Evolutionary conservation across 2,329 filamentous ascomycete species (phyloP).

Genomic region (Fusarium sambucinum): DNA sequence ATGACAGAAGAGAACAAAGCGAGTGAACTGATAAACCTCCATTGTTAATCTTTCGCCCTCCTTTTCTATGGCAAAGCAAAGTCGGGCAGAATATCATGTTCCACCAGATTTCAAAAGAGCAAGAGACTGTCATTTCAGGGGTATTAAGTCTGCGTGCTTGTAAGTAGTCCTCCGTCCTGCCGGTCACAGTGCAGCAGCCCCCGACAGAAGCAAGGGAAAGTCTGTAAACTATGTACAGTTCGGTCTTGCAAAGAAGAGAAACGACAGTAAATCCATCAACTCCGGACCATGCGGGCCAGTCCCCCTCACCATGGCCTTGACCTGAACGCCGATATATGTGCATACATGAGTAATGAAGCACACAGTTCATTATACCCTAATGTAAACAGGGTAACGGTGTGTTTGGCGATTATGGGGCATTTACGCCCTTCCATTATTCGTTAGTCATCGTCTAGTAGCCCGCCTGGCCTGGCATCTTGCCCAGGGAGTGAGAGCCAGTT

Average conservation of each 20-base stretch:
- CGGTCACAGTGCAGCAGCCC: constrained; percentile 14
- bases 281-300: constrained; percentile 43
- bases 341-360: constrained; percentile 23
- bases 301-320: constrained; percentile 32
- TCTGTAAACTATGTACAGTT: constrained; percentile 36
- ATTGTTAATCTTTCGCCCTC: constrained; percentile 24
- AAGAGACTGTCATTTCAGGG: constrained; percentile 31
- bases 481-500: constrained; percentile 61
- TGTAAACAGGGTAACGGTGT: constrained; percentile 15
- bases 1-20: constrained; percentile 13
- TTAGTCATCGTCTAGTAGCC: constrained; percentile 59
- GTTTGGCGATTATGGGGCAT: constrained; percentile 15
- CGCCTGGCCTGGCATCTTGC: constrained; percentile 68
- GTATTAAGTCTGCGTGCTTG: constrained; percentile 40
- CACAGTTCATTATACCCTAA: constrained; percentile 10
- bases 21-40: constrained; percentile 27
- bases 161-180: constrained; percentile 21
- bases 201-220: constrained; percentile 14
- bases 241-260: constrained; percentile 28
- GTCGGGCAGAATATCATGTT: constrained; percentile 17
- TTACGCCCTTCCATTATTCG: constrained; percentile 32
- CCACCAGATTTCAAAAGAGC: constrained; percentile 26
- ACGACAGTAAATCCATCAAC: constrained; percentile 39
- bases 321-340: constrained; percentile 44
- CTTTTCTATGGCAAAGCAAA: constrained; percentile 28